Evolutionary conservation across 1,284 basidiomycete genomes (phyloP), one percentile per base, ranked within the genome.

Genomic region (Amylostereum areolatum): DNA sequence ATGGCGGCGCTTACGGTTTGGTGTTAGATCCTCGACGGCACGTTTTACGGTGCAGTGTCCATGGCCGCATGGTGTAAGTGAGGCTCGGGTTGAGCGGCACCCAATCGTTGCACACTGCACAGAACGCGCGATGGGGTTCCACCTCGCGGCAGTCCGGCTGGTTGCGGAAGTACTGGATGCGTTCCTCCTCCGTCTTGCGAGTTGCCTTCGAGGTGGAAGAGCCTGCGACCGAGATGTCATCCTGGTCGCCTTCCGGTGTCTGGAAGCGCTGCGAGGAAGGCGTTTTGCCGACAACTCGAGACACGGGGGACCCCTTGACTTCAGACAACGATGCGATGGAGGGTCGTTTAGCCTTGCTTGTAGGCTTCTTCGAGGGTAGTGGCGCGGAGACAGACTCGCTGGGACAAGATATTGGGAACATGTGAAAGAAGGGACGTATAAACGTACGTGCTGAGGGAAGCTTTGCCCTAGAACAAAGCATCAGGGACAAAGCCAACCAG

Each of bases 101-200:
- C 64, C 71, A 72, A 48, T 73, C 73, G 36, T 72, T 64, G 59
- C 83, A 86, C 24, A 73, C 67, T 28, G 66, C 73, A 56, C 83
- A 85, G 50, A 71, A 70, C 29, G 73, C 79, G 10, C 72, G 69
- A 60, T 77, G 73, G 0, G 76, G 70, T 48, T 81, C 80, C 32
- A 83, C 61, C 18, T 70, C 69, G 31, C 71, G 70, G 50, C 80
- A 81, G 45, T 78, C 71, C 7, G 77, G 67, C 54, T 84, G 76
- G 51, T 78, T 76, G 50, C 74, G 73, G 61, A 81, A 79, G 61
- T 79, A 81, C 58, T 80, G 72, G 40, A 78, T 72, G 39, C 82
- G 76, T 55, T 83, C 79, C 3, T 67, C 63, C 63, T 83, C 81
- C 18, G 70, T 76, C 50, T 80, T 77, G 30, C 79, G 74, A 33